phyloP scores from a whole-genome alignment of 352 stramenopile genomes.

The Phytophthora multivora region DNA sequence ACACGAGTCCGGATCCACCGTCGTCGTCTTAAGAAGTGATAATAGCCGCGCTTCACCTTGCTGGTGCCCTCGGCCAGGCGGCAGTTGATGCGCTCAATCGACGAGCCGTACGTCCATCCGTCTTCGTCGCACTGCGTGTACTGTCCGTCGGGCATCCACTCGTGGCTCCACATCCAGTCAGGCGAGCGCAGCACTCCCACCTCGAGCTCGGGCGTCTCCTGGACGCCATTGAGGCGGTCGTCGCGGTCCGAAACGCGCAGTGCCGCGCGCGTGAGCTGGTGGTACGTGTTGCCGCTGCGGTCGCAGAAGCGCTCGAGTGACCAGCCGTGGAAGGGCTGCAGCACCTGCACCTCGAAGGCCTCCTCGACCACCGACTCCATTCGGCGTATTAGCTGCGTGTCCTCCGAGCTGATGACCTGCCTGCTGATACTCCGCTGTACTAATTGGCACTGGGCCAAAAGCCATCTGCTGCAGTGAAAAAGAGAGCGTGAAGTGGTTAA shows the following conservation, averaged over 20 bases:
- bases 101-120: slow-evolving; percentile 87
- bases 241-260: slow-evolving; percentile 43
- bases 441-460: slow-evolving; percentile 24
- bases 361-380: slow-evolving; percentile 84
- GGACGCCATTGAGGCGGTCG: slow-evolving; percentile 58
- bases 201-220: slow-evolving; percentile 45
- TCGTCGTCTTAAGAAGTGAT: slow-evolving; percentile 77
- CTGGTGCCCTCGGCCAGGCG: slow-evolving; percentile 76
- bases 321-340: slow-evolving; percentile 86
- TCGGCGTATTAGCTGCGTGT: background rate
- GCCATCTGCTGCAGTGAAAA: slow-evolving; percentile 23
- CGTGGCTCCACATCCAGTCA: slow-evolving; percentile 87
- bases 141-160: slow-evolving; percentile 72
- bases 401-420: slow-evolving; percentile 1
- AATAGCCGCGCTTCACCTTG: slow-evolving; percentile 76
- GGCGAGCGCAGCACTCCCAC: slow-evolving; percentile 63
- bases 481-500: slow-evolving; percentile 10
- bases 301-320: slow-evolving; percentile 82
- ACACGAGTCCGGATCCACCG: slow-evolving; percentile 85
- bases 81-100: slow-evolving; percentile 83
- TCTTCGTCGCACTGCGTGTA: slow-evolving; percentile 87
- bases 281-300: slow-evolving; percentile 75
- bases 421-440: slow-evolving; percentile 4
- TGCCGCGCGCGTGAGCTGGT: slow-evolving; percentile 55
- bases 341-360: slow-evolving; percentile 83